Conservation (phyloP, 305 asterid species). For the Solanum hybrid region DNA sequence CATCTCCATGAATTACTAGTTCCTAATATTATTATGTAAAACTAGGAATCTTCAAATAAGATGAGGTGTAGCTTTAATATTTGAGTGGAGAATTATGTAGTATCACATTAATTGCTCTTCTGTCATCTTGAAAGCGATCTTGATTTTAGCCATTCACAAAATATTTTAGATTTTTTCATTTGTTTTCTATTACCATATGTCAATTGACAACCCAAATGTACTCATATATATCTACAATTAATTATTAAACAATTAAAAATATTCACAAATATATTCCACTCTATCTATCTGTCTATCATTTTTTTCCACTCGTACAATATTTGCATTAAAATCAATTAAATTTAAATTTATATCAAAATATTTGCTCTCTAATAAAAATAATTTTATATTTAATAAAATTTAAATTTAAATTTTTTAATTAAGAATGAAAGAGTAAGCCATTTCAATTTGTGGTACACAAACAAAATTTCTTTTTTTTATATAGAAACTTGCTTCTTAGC, state of each 20-base stretch:
- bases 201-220: background rate
- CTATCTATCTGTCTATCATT: background rate
- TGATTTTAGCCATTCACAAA: slow-evolving; percentile 2
- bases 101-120: background rate
- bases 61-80: slow-evolving; percentile 6
- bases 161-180: background rate
- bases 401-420: background rate
- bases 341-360: background rate
- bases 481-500: background rate
- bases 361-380: background rate
- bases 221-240: background rate
- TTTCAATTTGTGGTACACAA: background rate
- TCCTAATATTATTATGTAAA: background rate
- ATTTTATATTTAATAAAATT: background rate
- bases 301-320: background rate
- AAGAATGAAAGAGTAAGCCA: background rate
- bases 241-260: background rate
- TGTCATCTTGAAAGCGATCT: slow-evolving; percentile 1
- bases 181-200: background rate
- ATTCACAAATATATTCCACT: background rate
- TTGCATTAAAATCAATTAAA: background rate
- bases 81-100: slow-evolving; percentile 9
- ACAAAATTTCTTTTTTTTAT: background rate
- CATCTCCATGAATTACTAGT: background rate
- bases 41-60: background rate